Percentiles rank a stretch among this genome's conserved stretches.
Evolutionary conservation across 2,329 filamentous ascomycete species (phyloP).

Genomic region (Paecilomyces formosus): DNA sequence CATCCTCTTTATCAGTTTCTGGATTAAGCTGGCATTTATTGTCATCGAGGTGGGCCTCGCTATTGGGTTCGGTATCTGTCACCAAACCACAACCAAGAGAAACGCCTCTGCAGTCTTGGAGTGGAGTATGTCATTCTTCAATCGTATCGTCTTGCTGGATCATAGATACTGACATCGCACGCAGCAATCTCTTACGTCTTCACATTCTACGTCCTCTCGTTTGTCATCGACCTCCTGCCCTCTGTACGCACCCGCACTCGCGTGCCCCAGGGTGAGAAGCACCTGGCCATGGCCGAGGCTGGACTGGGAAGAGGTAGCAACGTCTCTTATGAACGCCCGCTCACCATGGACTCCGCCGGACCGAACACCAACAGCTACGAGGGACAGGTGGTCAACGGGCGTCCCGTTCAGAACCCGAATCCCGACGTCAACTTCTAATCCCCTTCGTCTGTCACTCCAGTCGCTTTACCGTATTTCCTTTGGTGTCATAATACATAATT

Average conservation of each 20-base stretch:
- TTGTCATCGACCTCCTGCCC: slow-evolving; percentile 79
- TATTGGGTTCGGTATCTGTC: slow-evolving; percentile 56
- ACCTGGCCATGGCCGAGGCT: slow-evolving; percentile 15
- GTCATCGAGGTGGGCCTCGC: slow-evolving; percentile 65
- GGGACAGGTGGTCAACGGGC: slow-evolving; percentile 5
- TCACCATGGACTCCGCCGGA: slow-evolving; percentile 30
- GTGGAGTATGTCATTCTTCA: slow-evolving; percentile 40
- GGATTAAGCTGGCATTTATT: slow-evolving; percentile 80
- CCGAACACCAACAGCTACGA: slow-evolving; percentile 18
- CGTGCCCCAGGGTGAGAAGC: slow-evolving; percentile 35
- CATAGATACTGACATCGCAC: neutral
- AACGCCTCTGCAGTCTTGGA: slow-evolving; percentile 74
- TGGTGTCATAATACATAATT: neutral
- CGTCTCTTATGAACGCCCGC: slow-evolving; percentile 26
- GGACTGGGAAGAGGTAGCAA: slow-evolving; percentile 5
- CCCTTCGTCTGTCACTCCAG: neutral
- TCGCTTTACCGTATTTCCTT: neutral
- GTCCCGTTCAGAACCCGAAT: neutral
- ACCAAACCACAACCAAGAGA: slow-evolving; percentile 41
- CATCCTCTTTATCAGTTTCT: slow-evolving; percentile 72
- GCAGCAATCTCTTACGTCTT: slow-evolving; percentile 69
- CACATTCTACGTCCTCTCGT: slow-evolving; percentile 80
- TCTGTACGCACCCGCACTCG: slow-evolving; percentile 56
- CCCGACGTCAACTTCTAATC: neutral
- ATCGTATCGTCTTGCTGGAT: neutral